Conservation (phyloP, 148 eudicot species). For the Camellia lanceoleosa region DNA sequence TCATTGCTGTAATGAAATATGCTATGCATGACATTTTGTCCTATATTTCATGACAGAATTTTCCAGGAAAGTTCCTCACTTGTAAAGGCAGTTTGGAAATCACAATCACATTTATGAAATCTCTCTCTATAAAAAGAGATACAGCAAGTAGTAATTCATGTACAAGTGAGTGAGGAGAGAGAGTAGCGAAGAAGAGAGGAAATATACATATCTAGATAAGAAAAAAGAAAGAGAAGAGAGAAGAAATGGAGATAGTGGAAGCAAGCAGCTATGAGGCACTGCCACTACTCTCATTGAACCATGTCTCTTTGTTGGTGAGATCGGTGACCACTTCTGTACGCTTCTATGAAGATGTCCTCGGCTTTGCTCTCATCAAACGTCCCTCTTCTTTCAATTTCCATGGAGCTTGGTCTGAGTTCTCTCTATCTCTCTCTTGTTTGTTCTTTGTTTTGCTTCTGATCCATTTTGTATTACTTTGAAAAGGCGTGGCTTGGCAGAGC, state of each 20-base stretch:
- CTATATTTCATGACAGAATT: constrained; percentile 7
- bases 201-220: not conserved
- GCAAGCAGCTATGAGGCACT: constrained; percentile 19
- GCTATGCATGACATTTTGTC: constrained; percentile 7
- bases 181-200: not conserved
- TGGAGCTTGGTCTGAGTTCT: constrained; percentile 44
- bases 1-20: too few species aligned
- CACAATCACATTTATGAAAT: not conserved
- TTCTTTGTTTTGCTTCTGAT: not conserved
- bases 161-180: not conserved
- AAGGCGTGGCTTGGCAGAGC: not conserved
- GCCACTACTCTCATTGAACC: constrained; percentile 42
- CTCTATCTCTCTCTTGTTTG: not conserved
- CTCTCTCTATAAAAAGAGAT: constrained; percentile 13
- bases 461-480: not conserved
- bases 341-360: constrained; percentile 48
- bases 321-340: constrained; percentile 33
- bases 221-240: not conserved
- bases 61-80: constrained; percentile 32
- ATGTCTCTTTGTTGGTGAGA: constrained; percentile 41
- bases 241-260: constrained; percentile 19
- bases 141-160: not conserved
- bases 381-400: constrained; percentile 52
- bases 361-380: constrained; percentile 44
- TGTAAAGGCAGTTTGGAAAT: not conserved